Base-by-base conservation (phyloP, 2,329 filamentous ascomycete species). In the Arthrobotrys sphaeroides region DNA sequence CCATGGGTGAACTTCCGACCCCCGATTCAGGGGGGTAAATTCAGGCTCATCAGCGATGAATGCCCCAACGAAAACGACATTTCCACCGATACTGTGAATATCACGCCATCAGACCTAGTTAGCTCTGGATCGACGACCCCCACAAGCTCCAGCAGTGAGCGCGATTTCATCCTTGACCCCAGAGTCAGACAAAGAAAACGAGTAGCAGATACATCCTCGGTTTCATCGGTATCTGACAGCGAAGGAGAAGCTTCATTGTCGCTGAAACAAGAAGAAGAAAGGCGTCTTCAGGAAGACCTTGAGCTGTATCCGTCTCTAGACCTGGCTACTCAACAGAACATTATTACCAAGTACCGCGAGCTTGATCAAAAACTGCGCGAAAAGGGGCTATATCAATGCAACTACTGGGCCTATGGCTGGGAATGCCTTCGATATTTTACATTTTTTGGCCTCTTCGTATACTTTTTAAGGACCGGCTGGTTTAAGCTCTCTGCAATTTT, bases 1-100 rank as follows among this genome's bases (percentile, higher is more conserved):
- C 85, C 84, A 76, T 99, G 95, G 95, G 84, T 85, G 77, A 97
- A 97, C 82, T 96, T 97, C 81, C 80, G 91, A 5, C 94, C 95
- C 3, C 94, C 95, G 0, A 94, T 98, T 61, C 94, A 98, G 82
- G 94, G 72, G 43, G 72, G 72, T 7, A 75, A 75, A 20, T 75
- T 75, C 38, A 64, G 72, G 49, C 20, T 75, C 13, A 59, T 69
- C 38, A 24, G 26, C 20, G 72, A 75, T 49, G 47, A 75, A 5
- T 64, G 72, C 26, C 64, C 57, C 1, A 65, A 38, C 38, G 64
- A 75, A 60, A 69, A 69, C 38, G 47, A 65, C 20, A 18, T 59
- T 6, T 16, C 64, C 16, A 31, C 33, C 6, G 62, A 68, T 26
- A 5, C 28, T 20, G 6, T 43, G 16, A 69, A 53, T 42, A 16